Conservation (phyloP, 305 asterid genomes). For the Solanum hybrid region DNA sequence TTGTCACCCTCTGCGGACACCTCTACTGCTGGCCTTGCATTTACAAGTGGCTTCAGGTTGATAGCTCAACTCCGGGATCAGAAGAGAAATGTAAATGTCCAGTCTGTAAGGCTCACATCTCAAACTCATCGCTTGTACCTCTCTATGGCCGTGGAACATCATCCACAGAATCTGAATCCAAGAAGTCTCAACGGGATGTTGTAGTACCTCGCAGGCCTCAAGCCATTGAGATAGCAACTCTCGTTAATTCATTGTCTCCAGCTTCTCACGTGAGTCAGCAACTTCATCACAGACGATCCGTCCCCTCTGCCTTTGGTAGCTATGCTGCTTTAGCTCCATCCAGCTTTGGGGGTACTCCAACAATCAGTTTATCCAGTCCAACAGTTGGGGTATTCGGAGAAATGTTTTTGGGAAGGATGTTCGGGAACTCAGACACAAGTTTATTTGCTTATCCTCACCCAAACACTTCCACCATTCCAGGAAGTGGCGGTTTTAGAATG, state of each 20-base stretch:
- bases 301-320: slow-evolving; percentile 10
- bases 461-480: slow-evolving; percentile 27
- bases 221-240: slow-evolving; percentile 4
- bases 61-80: slow-evolving; percentile 12
- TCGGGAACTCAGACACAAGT: slow-evolving; percentile 41
- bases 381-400: slow-evolving; percentile 30
- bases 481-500: slow-evolving; percentile 38
- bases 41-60: slow-evolving; percentile 55
- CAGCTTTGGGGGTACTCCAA: slow-evolving; percentile 29
- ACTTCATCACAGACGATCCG: slow-evolving; percentile 14
- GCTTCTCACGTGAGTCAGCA: slow-evolving; percentile 21
- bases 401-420: slow-evolving; percentile 56
- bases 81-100: slow-evolving; percentile 50
- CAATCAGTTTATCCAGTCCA: slow-evolving; percentile 21
- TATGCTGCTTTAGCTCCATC: slow-evolving; percentile 31
- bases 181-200: slow-evolving; percentile 4
- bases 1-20: slow-evolving; percentile 87
- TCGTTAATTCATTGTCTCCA: slow-evolving; percentile 18
- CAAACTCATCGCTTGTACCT: slow-evolving; percentile 48
- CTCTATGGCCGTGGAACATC: slow-evolving; percentile 59
- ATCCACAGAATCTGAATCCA: slow-evolving; percentile 18
- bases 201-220: slow-evolving; percentile 14
- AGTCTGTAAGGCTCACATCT: slow-evolving; percentile 56
- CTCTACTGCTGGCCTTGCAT: slow-evolving; percentile 95
- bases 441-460: slow-evolving; percentile 35